Evolutionary conservation across 2,329 filamentous ascomycete genomes (phyloP).

Genomic region (Mariannaea sp.): DNA sequence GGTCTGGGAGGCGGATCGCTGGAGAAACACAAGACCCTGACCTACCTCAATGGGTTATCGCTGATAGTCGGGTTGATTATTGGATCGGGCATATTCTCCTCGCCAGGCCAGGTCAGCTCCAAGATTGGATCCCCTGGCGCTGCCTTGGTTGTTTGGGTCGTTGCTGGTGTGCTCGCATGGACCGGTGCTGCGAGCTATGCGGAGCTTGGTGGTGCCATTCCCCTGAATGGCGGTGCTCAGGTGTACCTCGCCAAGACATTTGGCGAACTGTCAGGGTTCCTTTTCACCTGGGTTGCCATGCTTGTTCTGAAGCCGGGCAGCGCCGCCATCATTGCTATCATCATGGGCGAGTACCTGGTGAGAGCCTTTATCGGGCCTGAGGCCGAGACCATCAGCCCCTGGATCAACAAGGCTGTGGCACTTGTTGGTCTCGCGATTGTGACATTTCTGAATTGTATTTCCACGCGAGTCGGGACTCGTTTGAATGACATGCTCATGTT

Average conservation of each 20-base stretch:
- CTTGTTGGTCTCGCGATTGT: slow-evolving; percentile 75
- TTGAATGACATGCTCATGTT: slow-evolving; percentile 96
- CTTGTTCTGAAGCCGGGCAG: slow-evolving; percentile 92
- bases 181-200: slow-evolving; percentile 95
- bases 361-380: slow-evolving; percentile 86
- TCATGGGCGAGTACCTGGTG: slow-evolving; percentile 97
- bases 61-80: slow-evolving; percentile 93
- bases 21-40: slow-evolving; percentile 95
- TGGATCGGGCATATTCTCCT: slow-evolving; percentile 94
- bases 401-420: slow-evolving; percentile 90
- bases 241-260: slow-evolving; percentile 96
- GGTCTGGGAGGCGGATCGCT: slow-evolving; percentile 75
- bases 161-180: slow-evolving; percentile 93
- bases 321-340: slow-evolving; percentile 93
- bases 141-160: slow-evolving; percentile 85
- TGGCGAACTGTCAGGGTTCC: slow-evolving; percentile 87
- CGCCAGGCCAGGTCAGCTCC: slow-evolving; percentile 87
- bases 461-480: slow-evolving; percentile 83
- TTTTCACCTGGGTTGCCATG: slow-evolving; percentile 96
- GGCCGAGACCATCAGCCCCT: slow-evolving; percentile 76
- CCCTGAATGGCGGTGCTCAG: slow-evolving; percentile 91
- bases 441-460: slow-evolving; percentile 87
- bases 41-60: slow-evolving; percentile 90
- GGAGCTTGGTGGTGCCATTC: slow-evolving; percentile 93
- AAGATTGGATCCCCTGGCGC: slow-evolving; percentile 92